phyloP scores from a whole-genome alignment of 495 filamentous ascomycete genomes.

The Hyaloscypha variabilis region DNA sequence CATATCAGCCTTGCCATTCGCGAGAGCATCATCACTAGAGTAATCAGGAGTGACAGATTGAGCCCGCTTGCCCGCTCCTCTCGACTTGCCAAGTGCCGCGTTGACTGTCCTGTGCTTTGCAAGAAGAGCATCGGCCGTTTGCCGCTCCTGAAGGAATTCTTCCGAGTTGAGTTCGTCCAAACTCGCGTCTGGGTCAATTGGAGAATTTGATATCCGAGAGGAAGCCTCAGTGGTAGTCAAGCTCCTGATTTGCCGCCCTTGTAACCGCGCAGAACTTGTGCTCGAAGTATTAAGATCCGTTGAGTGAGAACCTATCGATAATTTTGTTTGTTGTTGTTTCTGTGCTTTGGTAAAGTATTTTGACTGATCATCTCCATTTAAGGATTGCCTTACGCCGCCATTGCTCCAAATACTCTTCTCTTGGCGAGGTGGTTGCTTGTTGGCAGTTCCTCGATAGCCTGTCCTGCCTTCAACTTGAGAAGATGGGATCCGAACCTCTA shows the following conservation, averaged over 20 bases:
- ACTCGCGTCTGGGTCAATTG: background rate
- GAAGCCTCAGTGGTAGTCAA: background rate
- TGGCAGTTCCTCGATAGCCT: no score
- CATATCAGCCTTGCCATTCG: background rate
- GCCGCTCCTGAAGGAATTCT: background rate
- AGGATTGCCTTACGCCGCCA: no score
- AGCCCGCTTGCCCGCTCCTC: background rate
- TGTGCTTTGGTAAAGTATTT: background rate
- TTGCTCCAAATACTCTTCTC: no score
- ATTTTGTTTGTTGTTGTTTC: background rate
- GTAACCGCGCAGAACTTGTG: background rate
- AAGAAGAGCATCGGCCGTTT: background rate
- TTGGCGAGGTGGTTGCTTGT: no score
- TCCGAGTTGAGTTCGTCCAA: background rate
- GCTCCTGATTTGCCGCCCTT: background rate
- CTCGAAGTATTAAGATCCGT: background rate
- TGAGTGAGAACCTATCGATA: background rate
- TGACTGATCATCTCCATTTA: no score
- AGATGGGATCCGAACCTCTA: no score
- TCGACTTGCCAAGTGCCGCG: background rate
- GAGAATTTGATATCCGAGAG: no score
- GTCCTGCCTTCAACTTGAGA: background rate
- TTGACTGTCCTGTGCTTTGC: background rate
- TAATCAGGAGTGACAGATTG: background rate
- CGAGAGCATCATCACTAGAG: conserved; percentile 3